phyloP scores from a whole-genome alignment of 768 basidiomycete genomes.

The Polyporus arcularius region DNA sequence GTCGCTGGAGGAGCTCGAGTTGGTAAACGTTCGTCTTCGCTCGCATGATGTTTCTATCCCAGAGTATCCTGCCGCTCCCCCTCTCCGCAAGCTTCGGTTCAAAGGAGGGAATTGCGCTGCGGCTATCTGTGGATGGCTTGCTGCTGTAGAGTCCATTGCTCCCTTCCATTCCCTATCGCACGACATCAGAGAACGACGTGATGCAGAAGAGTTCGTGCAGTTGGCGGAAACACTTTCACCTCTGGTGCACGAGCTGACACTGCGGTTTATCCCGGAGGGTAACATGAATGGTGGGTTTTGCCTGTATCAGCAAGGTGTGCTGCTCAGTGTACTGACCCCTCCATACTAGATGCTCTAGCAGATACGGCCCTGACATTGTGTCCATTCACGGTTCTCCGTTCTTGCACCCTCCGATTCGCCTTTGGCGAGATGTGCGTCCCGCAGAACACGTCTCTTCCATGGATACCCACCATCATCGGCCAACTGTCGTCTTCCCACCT shows the following conservation, averaged over 20 bases:
- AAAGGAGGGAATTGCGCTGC: neutral
- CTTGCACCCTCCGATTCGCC: conserved; percentile 21
- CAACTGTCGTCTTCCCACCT: conserved; percentile 21
- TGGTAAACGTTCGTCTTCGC: neutral
- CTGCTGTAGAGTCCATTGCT: too few species aligned
- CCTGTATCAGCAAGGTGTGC: too few species aligned
- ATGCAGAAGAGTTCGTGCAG: neutral
- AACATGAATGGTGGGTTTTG: conserved; percentile 6
- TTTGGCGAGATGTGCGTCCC: conserved; percentile 29
- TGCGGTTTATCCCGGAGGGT: conserved; percentile 1
- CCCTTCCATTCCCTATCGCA: neutral
- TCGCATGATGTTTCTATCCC: neutral
- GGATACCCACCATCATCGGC: conserved; percentile 21
- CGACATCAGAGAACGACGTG: neutral
- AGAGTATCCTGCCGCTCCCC: neutral
- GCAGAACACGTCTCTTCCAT: conserved; percentile 22
- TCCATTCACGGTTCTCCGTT: conserved; percentile 16
- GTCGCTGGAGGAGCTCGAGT: neutral
- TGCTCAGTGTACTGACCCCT: too few species aligned
- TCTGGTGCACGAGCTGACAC: conserved; percentile 6
- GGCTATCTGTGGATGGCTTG: conserved; percentile 1
- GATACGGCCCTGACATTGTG: conserved; percentile 13
- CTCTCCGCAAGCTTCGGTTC: neutral
- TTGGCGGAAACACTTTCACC: neutral
- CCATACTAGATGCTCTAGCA: neutral